Conservation (phyloP, 2,329 filamentous ascomycete genomes). For the Magnaporthiopsis incrustans region DNA sequence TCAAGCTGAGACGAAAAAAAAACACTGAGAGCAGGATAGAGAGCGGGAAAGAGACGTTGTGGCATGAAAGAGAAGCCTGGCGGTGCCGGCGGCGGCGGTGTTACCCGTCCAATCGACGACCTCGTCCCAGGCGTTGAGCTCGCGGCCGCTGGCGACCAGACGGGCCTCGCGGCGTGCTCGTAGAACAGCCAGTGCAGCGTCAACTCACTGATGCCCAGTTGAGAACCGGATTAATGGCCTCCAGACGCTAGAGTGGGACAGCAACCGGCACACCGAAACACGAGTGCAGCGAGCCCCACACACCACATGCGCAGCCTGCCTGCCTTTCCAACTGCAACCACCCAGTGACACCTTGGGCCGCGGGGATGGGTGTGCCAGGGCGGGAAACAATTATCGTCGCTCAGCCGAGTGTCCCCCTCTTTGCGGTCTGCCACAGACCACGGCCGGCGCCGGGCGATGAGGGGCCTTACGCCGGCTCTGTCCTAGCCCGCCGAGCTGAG, state of each 20-base stretch:
- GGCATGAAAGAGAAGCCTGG: slow-evolving; percentile 57
- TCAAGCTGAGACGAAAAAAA: not conserved
- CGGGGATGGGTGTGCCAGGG: not conserved
- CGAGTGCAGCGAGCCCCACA: too few species aligned
- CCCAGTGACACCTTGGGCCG: not conserved
- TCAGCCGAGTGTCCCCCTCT: not conserved
- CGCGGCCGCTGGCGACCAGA: slow-evolving; percentile 48
- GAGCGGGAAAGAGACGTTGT: too few species aligned
- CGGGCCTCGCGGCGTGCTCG: slow-evolving; percentile 64
- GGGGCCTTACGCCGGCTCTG: not conserved
- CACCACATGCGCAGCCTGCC: too few species aligned
- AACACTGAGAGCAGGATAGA: too few species aligned
- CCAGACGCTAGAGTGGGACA: too few species aligned
- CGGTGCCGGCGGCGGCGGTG: slow-evolving; percentile 67
- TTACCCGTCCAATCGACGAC: slow-evolving; percentile 74
- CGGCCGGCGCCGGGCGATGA: not conserved
- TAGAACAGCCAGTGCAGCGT: slow-evolving; percentile 93
- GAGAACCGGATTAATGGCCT: too few species aligned
- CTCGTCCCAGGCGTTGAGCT: slow-evolving; percentile 63
- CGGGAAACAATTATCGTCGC: not conserved
- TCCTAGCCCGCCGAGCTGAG: too few species aligned
- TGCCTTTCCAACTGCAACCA: too few species aligned
- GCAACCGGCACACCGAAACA: too few species aligned
- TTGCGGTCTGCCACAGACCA: not conserved
- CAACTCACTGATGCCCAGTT: slow-evolving; percentile 82